Percentiles rank a stretch among this genome's conserved stretches.
Evolutionary conservation across 2,329 filamentous ascomycete species (phyloP).

Genomic region (Fusarium sp.): DNA sequence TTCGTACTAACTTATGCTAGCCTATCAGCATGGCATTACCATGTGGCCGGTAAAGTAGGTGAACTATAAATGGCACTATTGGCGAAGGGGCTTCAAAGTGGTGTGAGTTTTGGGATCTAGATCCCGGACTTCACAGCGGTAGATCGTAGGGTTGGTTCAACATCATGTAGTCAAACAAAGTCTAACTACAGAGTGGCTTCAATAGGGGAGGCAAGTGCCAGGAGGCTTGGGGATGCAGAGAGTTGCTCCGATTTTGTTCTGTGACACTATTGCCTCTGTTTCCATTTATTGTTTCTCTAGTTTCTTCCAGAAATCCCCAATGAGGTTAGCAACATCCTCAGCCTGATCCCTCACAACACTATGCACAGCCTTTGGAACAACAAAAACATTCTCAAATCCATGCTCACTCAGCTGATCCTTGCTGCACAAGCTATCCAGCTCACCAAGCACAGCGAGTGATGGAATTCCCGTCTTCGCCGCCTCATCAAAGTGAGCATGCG

Average conservation of each 20-base stretch:
- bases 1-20: no score
- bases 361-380: conserved; percentile 37
- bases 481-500: conserved; percentile 33
- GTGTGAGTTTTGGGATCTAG: not conserved
- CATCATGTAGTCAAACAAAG: rapidly evolving
- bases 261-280: rapidly evolving
- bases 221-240: no score
- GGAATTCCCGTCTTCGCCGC: conserved; percentile 19
- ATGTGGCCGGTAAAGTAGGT: no score
- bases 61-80: not conserved
- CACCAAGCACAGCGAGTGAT: conserved; percentile 37
- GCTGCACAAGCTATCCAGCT: conserved; percentile 36
- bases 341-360: conserved; percentile 40
- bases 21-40: not conserved
- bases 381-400: conserved; percentile 35
- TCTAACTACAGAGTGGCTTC: rapidly evolving
- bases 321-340: conserved; percentile 23
- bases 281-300: not conserved
- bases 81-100: rapidly evolving
- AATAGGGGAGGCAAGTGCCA: rapidly evolving
- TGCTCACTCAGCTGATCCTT: conserved; percentile 13
- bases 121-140: no score
- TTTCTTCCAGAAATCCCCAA: conserved; percentile 32
- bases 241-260: rapidly evolving
- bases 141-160: not conserved